A percentile compares a stretch with the other conserved stretches of the same genome.
Conservation (phyloP, 345 rosid species). For the Turnera subulata region DNA sequence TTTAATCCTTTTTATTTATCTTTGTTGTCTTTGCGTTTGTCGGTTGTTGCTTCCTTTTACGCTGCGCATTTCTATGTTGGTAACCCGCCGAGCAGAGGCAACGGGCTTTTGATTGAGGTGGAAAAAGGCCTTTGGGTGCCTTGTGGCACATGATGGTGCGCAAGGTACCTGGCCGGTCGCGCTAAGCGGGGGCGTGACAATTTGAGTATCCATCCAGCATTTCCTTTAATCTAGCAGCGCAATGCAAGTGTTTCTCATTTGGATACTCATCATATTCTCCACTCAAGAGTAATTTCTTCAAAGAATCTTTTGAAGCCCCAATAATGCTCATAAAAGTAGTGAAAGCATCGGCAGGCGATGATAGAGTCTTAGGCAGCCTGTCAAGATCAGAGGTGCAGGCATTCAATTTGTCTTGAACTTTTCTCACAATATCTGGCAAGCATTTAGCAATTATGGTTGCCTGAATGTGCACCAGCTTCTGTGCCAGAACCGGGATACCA, state of each 20-base stretch:
- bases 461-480: conserved; percentile 33
- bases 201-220: conserved; percentile 21
- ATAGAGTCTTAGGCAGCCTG: conserved; percentile 25
- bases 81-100: too few relatives aligned
- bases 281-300: conserved; percentile 33
- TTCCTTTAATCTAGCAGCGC: conserved; percentile 26
- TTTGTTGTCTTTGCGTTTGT: too few relatives aligned
- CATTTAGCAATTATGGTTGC: conserved; percentile 26
- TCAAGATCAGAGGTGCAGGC: conserved; percentile 7
- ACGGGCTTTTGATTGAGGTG: too few relatives aligned
- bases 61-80: too few relatives aligned
- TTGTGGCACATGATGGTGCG: too few relatives aligned
- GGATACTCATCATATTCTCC: conserved; percentile 44
- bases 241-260: conserved; percentile 28
- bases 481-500: conserved; percentile 36
- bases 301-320: conserved; percentile 38
- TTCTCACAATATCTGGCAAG: conserved; percentile 30
- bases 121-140: too few relatives aligned
- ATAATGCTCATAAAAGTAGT: conserved; percentile 36
- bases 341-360: conserved; percentile 34
- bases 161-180: too few relatives aligned
- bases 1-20: too few relatives aligned
- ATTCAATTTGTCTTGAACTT: conserved; percentile 30
- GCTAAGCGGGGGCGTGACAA: too few relatives aligned
- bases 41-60: too few relatives aligned